Base-by-base conservation (phyloP, 176 grass and related monocot species). In the Carex littledalei region DNA sequence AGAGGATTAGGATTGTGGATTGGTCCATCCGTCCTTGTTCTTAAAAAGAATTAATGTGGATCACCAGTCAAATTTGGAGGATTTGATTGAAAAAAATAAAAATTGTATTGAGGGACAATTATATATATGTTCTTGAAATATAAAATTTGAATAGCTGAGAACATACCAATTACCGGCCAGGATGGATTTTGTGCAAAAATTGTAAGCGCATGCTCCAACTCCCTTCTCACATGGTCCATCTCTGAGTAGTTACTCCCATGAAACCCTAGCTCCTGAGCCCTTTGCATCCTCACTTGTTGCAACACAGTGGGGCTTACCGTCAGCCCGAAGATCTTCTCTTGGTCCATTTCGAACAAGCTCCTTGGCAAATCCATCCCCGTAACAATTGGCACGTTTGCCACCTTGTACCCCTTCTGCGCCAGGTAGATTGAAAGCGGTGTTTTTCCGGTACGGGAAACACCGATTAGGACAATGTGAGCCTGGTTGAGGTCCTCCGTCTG, bases 341-440 rank as follows among this genome's bases (percentile, higher is more conserved):
- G 84, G 31, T 94, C 81, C 1, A 94, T 90, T 65, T 90, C 89
- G 22, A 91, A 94, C 65, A 97, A 85, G 8, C 63, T 14, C 82
- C 86, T 97, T 47, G 92, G 94, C 88, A 93, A 88, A 63, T 91
- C 52, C 79, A 97, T 74, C n/a, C 87, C 94, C 87, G 94, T 86
- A 62, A 97, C 89, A 60, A 94, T 88, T 16, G 94, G 94, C 12
- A 97, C 67, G 75, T 97, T 97, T 14, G 94, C 94, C 31, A 94
- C 92, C 86, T 97, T 97, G 84, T 94, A 97, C 34, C 94, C 94
- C 63, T 97, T 97, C 55, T 97, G 94, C 50, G 92, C 86, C 72
- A 97, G 87, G 80, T 97, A 97, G 63, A 97, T 97, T 1, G 94
- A 97, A 54, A 97, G 82, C 0, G 94, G 94, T 69, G 94, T 97